Percentiles rank a stretch among this genome's conserved stretches.
Evolutionary conservation across 805 yeast species (phyloP).

Genomic region (Starmerella bombi): DNA sequence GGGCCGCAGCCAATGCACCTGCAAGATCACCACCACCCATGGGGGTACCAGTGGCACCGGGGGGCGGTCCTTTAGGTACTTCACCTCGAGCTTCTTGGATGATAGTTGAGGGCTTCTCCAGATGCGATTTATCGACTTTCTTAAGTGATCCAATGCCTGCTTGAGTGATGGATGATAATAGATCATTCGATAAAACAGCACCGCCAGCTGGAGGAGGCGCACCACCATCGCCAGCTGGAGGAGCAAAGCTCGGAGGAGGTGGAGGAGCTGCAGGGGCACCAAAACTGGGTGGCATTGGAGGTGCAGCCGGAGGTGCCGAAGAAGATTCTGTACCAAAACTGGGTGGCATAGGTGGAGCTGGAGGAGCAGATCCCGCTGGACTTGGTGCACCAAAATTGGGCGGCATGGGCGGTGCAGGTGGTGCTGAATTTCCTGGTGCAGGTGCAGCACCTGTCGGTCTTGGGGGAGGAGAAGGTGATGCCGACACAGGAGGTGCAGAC

Average conservation of each 20-base stretch:
- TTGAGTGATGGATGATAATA: conserved; percentile 72
- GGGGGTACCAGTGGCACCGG: conserved; percentile 30
- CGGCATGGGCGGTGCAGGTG: conserved; percentile 18
- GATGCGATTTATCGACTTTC: conserved; percentile 69
- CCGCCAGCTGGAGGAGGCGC: conserved; percentile 4
- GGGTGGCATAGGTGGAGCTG: conserved; percentile 24
- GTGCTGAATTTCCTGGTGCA: conserved; percentile 24
- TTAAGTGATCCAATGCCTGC: conserved; percentile 59
- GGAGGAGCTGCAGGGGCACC: conserved; percentile 13
- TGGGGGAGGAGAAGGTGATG: conserved; percentile 7
- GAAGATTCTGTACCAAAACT: too few species aligned
- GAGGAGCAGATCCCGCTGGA: conserved; percentile 18
- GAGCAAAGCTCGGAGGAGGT: conserved; percentile 24
- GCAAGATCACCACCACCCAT: conserved; percentile 39
- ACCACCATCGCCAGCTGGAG: conserved; percentile 34
- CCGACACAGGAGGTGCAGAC: conserved; percentile 20
- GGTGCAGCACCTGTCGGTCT: conserved; percentile 7
- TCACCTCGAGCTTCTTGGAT: conserved; percentile 63
- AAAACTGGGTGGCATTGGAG: conserved; percentile 25
- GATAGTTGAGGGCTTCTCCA: conserved; percentile 65
- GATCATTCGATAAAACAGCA: conserved; percentile 18
- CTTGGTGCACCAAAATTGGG: conserved; percentile 21
- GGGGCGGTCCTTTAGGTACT: conserved; percentile 28
- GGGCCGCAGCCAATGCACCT: conserved; percentile 78
- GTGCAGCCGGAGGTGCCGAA: conserved; percentile 21